Percentiles rank a stretch among this genome's conserved stretches.
phyloP scores from a whole-genome alignment of 2,329 filamentous ascomycete species.

The Pseudogymnoascus sp. region DNA sequence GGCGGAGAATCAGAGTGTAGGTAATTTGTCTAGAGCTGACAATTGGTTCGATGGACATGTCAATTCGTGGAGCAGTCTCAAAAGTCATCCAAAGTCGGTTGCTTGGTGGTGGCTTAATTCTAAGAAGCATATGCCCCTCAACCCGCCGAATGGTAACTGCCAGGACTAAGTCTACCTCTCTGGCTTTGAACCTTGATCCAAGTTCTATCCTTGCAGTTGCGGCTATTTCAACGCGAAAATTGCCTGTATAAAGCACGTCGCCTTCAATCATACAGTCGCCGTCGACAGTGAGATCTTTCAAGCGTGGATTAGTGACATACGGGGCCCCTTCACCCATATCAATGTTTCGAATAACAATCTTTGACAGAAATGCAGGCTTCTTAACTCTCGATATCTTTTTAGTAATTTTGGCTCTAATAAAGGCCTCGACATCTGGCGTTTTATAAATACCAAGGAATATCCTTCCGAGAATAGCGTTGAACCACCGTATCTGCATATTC shows the following conservation, averaged over 20 bases:
- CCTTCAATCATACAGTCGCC: conserved; percentile 83
- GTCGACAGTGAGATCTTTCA: conserved; percentile 85
- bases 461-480: conserved; percentile 85
- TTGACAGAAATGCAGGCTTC: conserved; percentile 81
- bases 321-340: conserved; percentile 82
- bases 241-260: conserved; percentile 82
- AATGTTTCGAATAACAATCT: conserved; percentile 74
- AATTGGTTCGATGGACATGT: conserved; percentile 90
- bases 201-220: conserved; percentile 91
- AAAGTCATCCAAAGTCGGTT: conserved; percentile 97
- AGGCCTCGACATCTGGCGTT: conserved; percentile 71
- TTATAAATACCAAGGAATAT: conserved; percentile 84
- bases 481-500: conserved; percentile 81
- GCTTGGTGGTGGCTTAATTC: conserved; percentile 89
- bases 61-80: conserved; percentile 86
- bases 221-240: conserved; percentile 81
- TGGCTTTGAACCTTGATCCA: conserved; percentile 77
- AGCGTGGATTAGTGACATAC: conserved; percentile 77
- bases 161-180: conserved; percentile 83
- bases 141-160: conserved; percentile 78
- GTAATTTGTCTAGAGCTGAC: conserved; percentile 94
- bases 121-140: conserved; percentile 76
- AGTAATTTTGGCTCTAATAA: conserved; percentile 77
- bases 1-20: conserved; percentile 81
- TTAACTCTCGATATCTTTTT: conserved; percentile 95